Evolutionary conservation across 345 rosid genomes (phyloP), one percentile per base, ranked within the genome.

Genomic region (Hypericum perforatum): DNA sequence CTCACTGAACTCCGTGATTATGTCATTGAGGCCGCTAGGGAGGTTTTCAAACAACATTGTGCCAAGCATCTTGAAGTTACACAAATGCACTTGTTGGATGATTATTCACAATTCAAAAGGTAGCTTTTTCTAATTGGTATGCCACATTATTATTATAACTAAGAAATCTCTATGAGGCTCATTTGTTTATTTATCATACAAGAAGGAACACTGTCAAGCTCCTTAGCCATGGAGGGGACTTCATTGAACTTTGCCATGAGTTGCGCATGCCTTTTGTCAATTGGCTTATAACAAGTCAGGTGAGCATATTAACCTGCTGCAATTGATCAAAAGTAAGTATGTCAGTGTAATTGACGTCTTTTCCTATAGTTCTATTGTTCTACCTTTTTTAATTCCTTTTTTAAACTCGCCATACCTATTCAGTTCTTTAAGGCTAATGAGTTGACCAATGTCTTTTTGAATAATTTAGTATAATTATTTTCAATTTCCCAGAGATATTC

Each of bases 191-290:
- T 46, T 59, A 49, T 76, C 69, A 48, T 53, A 60, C 63, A 49
- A 43, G 48, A 70, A 87, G 98, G 87, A 91, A 78, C 62, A 65
- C 92, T 59, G 89, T 91, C 68, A 91, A 91, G 65, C 85, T 91
- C 72, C 72, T 91, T 76, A 79, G 79, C 54, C 80, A 66, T 60
- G 98, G 96, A 61, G 98, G 98, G 59, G 92, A 91, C 70, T 70
- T 91, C 73, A 80, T 91, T 65, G 98, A 85, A 64, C 89, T 91
- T 70, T 81, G 95, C 70, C 77, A 76, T 52, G 98, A 91, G 78
- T 70, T 91, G 60, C 94, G 98, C 40, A 62, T 79, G 65, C 94
- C 96, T 53, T 91, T 86, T 75, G 82, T 73, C 65, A 67, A 66
- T 52, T 91, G 94, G 98, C 75, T 76, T 36, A 65, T 72, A 47